Base-by-base conservation (phyloP, 1,139 yeast species). In the Saccharomyces pastorianus region DNA sequence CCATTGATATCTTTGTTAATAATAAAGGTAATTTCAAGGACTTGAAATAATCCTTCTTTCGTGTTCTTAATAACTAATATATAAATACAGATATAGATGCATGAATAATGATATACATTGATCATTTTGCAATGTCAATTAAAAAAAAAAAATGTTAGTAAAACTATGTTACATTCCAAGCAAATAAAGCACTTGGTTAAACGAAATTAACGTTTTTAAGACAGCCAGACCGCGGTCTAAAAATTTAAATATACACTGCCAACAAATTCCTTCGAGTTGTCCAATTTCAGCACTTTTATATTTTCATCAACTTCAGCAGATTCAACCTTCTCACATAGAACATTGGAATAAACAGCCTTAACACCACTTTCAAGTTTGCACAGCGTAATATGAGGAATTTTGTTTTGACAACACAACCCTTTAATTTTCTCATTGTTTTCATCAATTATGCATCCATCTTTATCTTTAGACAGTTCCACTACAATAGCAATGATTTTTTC, bases 1-100 rank as follows among this genome's bases (percentile, higher is more conserved):
- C 84, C 1, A 78, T 93, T 52, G 97, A 93, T 64, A 90, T 85
- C 0, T 88, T 91, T 71, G 96, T 91, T 4, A 79, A 85, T 52
- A 87, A 89, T 73, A 84, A 87, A 68, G 96, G 96, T 52, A 78
- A 83, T 56, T 74, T 74, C 58, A 57, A 59, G 38, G 57, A 61
- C 48, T 50, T 58, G 27, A 47, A 50, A 47, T 48, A 46, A 53
- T 6, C 6, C 26, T 13, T 9, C 25, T 8, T 4, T 17, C 11
- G 13, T 11, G 13, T 9, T 13, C 25, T 13, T 38, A 17, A 38
- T 38, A 38, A 34, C n/a, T 38, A 38, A 38, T 38, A 38, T 38
- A 38, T 38, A 38, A 17, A 38, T 38, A 38, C 14, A 38, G 23
- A 38, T 38, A 38, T 38, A 25, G 56, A 59, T 50, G 63, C 48